phyloP scores from a whole-genome alignment of 1,284 basidiomycete genomes.

The Meira nashicola region DNA sequence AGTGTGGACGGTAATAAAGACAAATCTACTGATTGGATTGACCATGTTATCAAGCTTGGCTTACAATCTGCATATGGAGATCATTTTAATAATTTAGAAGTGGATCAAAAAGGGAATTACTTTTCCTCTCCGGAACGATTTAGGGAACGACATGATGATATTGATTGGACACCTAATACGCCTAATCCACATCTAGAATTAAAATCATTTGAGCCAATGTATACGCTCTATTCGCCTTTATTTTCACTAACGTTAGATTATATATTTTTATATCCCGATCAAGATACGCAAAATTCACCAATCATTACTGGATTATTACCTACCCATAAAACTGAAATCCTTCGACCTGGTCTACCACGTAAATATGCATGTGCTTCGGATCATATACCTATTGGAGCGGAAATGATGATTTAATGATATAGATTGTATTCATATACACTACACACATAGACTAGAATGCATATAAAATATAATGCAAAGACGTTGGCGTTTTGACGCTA shows the following conservation, averaged over 20 bases:
- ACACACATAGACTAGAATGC: too few species aligned
- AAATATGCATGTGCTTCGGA: constrained; percentile 77
- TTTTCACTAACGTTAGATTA: constrained; percentile 61
- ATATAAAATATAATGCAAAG: too few species aligned
- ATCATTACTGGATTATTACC: constrained; percentile 63
- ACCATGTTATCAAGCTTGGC: constrained; percentile 5
- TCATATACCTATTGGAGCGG: constrained; percentile 68
- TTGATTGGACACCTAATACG: constrained; percentile 21
- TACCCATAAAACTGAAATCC: constrained; percentile 63
- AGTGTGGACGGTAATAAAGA: not conserved
- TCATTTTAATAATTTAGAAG: not conserved
- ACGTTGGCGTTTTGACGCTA: too few species aligned
- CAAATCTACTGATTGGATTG: not conserved
- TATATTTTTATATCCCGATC: constrained; percentile 62
- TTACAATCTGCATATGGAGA: constrained; percentile 4
- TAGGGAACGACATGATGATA: constrained; percentile 42
- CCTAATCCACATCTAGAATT: constrained; percentile 32
- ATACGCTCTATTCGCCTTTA: constrained; percentile 46
- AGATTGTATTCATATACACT: not conserved
- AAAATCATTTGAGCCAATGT: constrained; percentile 30
- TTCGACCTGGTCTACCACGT: constrained; percentile 73
- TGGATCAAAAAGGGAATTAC: constrained; percentile 24
- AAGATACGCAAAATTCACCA: constrained; percentile 26
- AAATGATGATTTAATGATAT: constrained; percentile 13
- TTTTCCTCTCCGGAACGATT: constrained; percentile 29